Conservation (phyloP, 805 yeast species). For the Candida parachauliodes region DNA sequence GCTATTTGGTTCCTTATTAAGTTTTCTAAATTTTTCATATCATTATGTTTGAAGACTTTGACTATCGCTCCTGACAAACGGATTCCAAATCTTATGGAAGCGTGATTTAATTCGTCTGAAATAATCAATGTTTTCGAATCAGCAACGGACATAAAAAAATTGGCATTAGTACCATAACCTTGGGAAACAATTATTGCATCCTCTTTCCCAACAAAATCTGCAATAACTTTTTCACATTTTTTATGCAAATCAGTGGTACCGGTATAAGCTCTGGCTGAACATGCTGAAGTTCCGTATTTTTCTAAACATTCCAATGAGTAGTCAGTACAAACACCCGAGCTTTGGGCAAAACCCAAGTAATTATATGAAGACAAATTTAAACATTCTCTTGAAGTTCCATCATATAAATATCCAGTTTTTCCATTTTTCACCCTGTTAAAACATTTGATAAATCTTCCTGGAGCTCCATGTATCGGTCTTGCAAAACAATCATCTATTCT, state of each 20-base stretch:
- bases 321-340: conserved; percentile 87
- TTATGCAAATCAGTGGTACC: conserved; percentile 77
- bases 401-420: conserved; percentile 63
- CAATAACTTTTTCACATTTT: conserved; percentile 71
- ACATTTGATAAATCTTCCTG: conserved; percentile 86
- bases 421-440: conserved; percentile 73
- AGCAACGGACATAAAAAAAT: conserved; percentile 75
- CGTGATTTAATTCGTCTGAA: conserved; percentile 92
- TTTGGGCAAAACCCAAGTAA: conserved; percentile 95
- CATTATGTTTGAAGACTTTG: conserved; percentile 88
- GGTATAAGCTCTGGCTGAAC: conserved; percentile 69
- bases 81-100: conserved; percentile 93
- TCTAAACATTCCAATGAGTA: conserved; percentile 59
- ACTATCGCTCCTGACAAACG: conserved; percentile 91
- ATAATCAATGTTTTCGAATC: conserved; percentile 88
- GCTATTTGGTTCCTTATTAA: conserved; percentile 79
- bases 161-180: conserved; percentile 96
- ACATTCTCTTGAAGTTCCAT: conserved; percentile 74
- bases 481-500: conserved; percentile 94
- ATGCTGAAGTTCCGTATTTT: conserved; percentile 72
- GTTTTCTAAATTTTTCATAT: conserved; percentile 75
- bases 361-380: conserved; percentile 88
- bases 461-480: conserved; percentile 95
- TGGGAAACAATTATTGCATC: conserved; percentile 82
- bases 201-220: conserved; percentile 87